Conservation (phyloP, 495 filamentous ascomycete genomes). For the Aspergillus nidulans region DNA sequence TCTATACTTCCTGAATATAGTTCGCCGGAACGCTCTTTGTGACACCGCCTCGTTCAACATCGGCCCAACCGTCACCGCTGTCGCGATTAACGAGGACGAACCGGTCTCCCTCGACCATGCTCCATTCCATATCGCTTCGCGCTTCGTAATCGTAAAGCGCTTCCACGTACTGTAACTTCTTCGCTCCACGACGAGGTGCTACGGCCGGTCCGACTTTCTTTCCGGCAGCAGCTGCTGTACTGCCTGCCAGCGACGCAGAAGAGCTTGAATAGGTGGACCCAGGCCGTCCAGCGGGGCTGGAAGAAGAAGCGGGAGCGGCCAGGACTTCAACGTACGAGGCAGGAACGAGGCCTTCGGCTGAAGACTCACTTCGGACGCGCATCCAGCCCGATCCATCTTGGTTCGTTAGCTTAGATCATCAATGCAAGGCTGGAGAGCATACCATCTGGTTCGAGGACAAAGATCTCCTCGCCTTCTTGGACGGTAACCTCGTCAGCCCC, state of each 20-base stretch:
- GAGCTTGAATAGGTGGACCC: conserved; percentile 77
- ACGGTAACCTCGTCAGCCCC: conserved; percentile 78
- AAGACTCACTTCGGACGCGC: conserved; percentile 60
- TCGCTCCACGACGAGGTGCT: conserved; percentile 84
- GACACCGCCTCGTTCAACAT: conserved; percentile 86
- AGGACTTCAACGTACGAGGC: conserved; percentile 70
- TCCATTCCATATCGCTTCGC: conserved; percentile 79
- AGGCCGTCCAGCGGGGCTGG: conserved; percentile 45
- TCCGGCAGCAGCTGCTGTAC: conserved; percentile 25
- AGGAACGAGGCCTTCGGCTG: conserved; percentile 78
- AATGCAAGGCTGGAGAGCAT: conserved; percentile 27
- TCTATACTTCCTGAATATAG: conserved; percentile 74
- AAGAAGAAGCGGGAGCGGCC: conserved; percentile 24
- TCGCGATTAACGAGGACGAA: conserved; percentile 86
- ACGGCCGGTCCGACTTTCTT: conserved; percentile 95
- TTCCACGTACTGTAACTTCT: conserved; percentile 92
- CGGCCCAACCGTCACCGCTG: conserved; percentile 90
- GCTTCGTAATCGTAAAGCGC: conserved; percentile 90
- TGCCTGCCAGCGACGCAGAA: conserved; percentile 63
- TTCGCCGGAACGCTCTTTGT: conserved; percentile 92
- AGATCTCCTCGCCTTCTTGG: conserved; percentile 68
- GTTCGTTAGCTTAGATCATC: neutral
- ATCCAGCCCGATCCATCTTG: conserved; percentile 90
- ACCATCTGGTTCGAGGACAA: conserved; percentile 86
- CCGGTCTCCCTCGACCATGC: conserved; percentile 83